A percentile compares a stretch with the other conserved stretches of the same genome.
Evolutionary conservation across 495 filamentous ascomycete genomes (phyloP).

Genomic region (Penicillium tannophilum): DNA sequence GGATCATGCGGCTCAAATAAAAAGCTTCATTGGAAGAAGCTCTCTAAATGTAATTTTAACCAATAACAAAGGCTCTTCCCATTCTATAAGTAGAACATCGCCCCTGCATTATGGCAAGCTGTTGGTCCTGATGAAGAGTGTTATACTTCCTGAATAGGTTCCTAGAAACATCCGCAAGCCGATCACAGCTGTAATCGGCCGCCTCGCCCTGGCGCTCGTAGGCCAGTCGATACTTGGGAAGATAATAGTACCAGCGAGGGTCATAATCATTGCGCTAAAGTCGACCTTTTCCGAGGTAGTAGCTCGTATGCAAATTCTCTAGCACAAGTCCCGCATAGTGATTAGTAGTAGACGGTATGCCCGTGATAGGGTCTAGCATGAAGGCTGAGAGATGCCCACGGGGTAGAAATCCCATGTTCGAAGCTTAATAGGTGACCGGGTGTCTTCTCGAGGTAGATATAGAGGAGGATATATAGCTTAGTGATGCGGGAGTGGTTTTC

Average conservation of each 20-base stretch:
- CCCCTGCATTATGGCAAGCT: neutral
- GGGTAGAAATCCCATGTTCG: neutral
- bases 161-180: neutral
- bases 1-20: no score
- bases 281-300: neutral
- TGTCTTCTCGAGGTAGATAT: neutral
- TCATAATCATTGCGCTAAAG: neutral
- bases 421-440: neutral
- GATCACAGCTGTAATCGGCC: neutral
- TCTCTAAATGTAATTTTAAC: no score
- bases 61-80: no score
- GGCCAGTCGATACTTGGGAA: neutral
- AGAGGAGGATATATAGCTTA: neutral
- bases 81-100: neutral
- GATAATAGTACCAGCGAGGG: neutral
- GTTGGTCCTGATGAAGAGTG: neutral
- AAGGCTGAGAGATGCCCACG: neutral
- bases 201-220: neutral
- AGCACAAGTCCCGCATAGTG: neutral
- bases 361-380: neutral
- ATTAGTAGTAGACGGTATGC: neutral
- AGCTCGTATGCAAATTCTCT: neutral
- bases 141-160: neutral
- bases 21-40: no score
- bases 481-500: neutral